Conservation (phyloP, 1,284 basidiomycete genomes). For the Volvariella volvacea region DNA sequence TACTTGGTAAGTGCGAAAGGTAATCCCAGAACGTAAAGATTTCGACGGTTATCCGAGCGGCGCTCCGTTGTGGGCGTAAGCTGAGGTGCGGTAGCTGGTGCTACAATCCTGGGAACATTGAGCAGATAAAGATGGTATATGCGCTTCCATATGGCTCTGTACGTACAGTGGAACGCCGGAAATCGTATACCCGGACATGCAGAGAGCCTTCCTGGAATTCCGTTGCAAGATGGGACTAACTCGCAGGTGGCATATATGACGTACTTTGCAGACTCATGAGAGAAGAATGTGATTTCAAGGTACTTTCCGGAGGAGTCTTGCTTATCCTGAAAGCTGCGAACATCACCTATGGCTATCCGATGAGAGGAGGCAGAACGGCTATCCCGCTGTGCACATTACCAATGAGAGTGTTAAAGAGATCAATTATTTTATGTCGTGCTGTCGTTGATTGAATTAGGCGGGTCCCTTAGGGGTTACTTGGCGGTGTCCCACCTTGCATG, state of each 20-base stretch:
- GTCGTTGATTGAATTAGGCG: conserved; percentile 20
- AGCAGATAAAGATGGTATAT: conserved; percentile 15
- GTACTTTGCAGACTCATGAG: conserved; percentile 42
- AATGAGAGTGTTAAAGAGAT: conserved; percentile 50
- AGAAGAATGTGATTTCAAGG: conserved; percentile 45
- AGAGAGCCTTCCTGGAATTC: conserved; percentile 48
- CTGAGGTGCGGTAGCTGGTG: conserved; percentile 3
- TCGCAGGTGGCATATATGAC: conserved; percentile 5
- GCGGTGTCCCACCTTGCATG: conserved; percentile 24
- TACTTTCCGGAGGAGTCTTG: conserved; percentile 31
- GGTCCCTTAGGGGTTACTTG: neutral
- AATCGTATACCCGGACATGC: conserved; percentile 61
- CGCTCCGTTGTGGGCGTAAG: conserved; percentile 13
- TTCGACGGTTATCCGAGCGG: conserved; percentile 50
- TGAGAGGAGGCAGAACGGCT: conserved; percentile 1
- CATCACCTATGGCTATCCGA: conserved; percentile 31
- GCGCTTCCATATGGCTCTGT: conserved; percentile 8
- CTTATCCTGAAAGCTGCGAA: conserved; percentile 36
- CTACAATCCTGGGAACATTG: conserved; percentile 1
- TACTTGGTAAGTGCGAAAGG: conserved; percentile 74
- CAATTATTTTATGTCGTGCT: conserved; percentile 42
- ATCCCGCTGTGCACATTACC: conserved; percentile 27
- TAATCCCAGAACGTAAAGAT: conserved; percentile 73
- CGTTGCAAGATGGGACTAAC: conserved; percentile 3
- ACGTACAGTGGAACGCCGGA: conserved; percentile 49